These are phyloP conservation scores for Penicillium occitanis DNA, from an alignment of 2,329 filamentous ascomycete species.

Conservation along the genomic window DNA sequence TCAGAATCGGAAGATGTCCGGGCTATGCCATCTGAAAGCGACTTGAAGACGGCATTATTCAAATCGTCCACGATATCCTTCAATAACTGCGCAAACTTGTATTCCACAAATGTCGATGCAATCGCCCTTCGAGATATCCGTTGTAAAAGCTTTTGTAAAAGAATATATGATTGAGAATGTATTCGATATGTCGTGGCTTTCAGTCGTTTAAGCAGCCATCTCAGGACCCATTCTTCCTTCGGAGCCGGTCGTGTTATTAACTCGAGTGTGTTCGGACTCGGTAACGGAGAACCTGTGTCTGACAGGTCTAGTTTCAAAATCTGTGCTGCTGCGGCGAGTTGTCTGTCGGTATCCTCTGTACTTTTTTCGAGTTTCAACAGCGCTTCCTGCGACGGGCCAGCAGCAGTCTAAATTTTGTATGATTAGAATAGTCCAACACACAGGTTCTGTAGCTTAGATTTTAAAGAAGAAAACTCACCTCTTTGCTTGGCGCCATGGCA, in stretches of 20 bases:
- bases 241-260: slow-evolving; percentile 32
- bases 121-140: slow-evolving; percentile 69
- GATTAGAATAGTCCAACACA: background rate
- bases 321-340: slow-evolving; percentile 45
- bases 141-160: slow-evolving; percentile 64
- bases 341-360: slow-evolving; percentile 38
- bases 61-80: slow-evolving; percentile 64
- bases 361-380: slow-evolving; percentile 48
- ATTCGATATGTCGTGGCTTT: slow-evolving; percentile 47
- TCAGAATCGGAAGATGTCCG: slow-evolving; percentile 35
- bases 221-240: slow-evolving; percentile 65
- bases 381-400: slow-evolving; percentile 45
- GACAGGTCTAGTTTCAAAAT: slow-evolving; percentile 43
- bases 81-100: slow-evolving; percentile 66
- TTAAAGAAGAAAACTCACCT: background rate
- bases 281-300: background rate
- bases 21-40: slow-evolving; percentile 27
- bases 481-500: slow-evolving; percentile 18
- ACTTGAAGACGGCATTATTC: slow-evolving; percentile 33
- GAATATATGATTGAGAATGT: slow-evolving; percentile 51
- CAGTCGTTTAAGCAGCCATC: slow-evolving; percentile 65
- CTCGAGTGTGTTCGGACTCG: background rate
- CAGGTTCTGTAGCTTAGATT: background rate
- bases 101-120: slow-evolving; percentile 69
- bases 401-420: slow-evolving; percentile 33